These are phyloP conservation scores for Botrytis sinoallii DNA, from an alignment of 2,329 filamentous ascomycete genomes.

Conservation along the genomic window DNA sequence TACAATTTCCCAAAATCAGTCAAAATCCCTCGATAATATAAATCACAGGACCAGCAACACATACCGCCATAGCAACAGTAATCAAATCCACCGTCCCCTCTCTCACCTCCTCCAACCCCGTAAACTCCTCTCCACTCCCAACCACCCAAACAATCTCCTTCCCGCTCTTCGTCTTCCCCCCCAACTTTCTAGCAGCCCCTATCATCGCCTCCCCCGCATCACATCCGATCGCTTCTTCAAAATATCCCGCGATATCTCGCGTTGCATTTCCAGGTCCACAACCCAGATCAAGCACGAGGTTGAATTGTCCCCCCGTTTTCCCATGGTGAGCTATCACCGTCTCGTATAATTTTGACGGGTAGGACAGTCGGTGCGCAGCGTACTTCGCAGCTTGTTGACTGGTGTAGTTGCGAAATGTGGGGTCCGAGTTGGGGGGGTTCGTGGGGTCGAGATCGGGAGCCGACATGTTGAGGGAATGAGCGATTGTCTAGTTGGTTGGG, in stretches of 20 bases:
- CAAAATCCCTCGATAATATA: slow-evolving; percentile 35
- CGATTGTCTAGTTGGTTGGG: neutral
- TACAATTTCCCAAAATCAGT: slow-evolving; percentile 14
- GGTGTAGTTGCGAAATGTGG: slow-evolving; percentile 34
- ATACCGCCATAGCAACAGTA: slow-evolving; percentile 31
- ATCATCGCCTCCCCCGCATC: slow-evolving; percentile 37
- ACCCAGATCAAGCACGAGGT: slow-evolving; percentile 35
- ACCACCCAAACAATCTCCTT: slow-evolving; percentile 30
- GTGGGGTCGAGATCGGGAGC: neutral
- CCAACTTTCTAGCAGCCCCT: slow-evolving; percentile 26
- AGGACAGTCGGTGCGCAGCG: slow-evolving; percentile 28
- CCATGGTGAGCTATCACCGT: slow-evolving; percentile 30
- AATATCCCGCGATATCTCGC: slow-evolving; percentile 30
- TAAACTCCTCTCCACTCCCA: slow-evolving; percentile 32
- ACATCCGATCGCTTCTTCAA: slow-evolving; percentile 32
- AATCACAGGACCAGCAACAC: neutral
- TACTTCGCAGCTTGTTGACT: slow-evolving; percentile 32
- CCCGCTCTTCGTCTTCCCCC: slow-evolving; percentile 28
- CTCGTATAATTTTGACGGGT: slow-evolving; percentile 27
- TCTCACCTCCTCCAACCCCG: slow-evolving; percentile 23
- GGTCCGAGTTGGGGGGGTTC: slow-evolving; percentile 21
- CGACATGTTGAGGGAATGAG: neutral
- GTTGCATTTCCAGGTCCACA: slow-evolving; percentile 38
- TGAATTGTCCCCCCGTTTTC: slow-evolving; percentile 26
- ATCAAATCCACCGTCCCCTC: slow-evolving; percentile 33